These are phyloP conservation scores for Leptographium procerum DNA, from an alignment of 2,329 filamentous ascomycete genomes.

Conservation along the genomic window DNA sequence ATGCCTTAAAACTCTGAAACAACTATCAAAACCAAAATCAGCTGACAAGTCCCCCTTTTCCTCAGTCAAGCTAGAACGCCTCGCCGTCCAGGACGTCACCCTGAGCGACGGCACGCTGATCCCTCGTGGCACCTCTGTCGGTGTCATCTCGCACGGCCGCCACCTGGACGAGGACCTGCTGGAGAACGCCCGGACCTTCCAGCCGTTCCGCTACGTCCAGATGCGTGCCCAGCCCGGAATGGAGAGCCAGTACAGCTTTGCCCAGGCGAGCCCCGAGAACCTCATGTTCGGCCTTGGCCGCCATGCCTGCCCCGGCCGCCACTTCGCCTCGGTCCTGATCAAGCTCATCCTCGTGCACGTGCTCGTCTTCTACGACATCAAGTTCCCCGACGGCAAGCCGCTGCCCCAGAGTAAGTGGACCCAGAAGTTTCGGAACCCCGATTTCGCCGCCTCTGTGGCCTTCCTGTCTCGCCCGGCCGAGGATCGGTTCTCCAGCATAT, in stretches of 20 bases:
- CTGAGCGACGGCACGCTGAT: constrained; percentile 42
- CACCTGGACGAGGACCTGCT: constrained; percentile 25
- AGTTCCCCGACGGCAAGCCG: neutral
- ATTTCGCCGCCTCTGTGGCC: neutral
- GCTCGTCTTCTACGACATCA: constrained; percentile 6
- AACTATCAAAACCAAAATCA: too few species aligned
- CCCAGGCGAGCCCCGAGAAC: constrained; percentile 21
- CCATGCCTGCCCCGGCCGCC: constrained; percentile 28
- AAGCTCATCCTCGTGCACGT: constrained; percentile 18
- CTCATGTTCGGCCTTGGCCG: constrained; percentile 27
- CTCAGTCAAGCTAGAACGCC: constrained; percentile 34
- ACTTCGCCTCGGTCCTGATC: constrained; percentile 26
- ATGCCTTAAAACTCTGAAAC: neutral
- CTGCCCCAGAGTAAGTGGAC: constrained; percentile 2
- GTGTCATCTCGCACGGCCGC: constrained; percentile 26
- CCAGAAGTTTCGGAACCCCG: constrained; percentile 2
- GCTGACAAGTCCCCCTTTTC: neutral
- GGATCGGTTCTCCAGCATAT: neutral
- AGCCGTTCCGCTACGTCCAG: constrained; percentile 24
- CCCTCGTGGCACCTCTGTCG: constrained; percentile 29
- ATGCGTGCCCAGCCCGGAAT: constrained; percentile 11
- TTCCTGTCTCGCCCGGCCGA: neutral
- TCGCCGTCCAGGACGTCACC: constrained; percentile 30
- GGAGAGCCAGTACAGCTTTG: constrained; percentile 17
- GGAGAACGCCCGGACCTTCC: constrained; percentile 24